phyloP scores from a whole-genome alignment of 2,329 filamentous ascomycete species.

The Cladosporium austrohemisphaericum region DNA sequence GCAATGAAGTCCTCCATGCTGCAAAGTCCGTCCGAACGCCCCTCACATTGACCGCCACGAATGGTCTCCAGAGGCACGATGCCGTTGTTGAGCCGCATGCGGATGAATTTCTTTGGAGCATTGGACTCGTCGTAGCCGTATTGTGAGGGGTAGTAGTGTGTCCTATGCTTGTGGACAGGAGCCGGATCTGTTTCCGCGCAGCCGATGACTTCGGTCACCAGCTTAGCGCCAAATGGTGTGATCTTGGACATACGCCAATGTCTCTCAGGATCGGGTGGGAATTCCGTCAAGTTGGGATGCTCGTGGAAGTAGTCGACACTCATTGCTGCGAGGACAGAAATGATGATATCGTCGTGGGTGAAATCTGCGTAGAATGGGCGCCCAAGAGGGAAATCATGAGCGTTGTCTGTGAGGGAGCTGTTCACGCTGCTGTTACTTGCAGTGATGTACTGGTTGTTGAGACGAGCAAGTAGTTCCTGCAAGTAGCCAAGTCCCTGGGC shows the following conservation, averaged over 20 bases:
- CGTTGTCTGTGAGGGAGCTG: constrained; percentile 46
- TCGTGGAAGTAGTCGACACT: constrained; percentile 54
- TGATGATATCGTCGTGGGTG: constrained; percentile 52
- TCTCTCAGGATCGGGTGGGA: constrained; percentile 42
- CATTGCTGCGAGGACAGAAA: constrained; percentile 50
- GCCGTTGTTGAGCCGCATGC: constrained; percentile 50
- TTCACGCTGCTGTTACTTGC: constrained; percentile 52
- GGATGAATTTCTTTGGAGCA: constrained; percentile 46
- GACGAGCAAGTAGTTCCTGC: constrained; percentile 49
- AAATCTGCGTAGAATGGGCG: constrained; percentile 53
- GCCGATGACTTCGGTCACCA: constrained; percentile 55
- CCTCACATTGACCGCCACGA: constrained; percentile 44
- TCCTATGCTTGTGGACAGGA: constrained; percentile 38
- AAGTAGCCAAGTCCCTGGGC: constrained; percentile 54
- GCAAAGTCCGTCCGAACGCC: constrained; percentile 46
- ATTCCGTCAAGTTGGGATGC: constrained; percentile 41
- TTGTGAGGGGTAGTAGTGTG: constrained; percentile 41
- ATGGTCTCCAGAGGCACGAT: constrained; percentile 48
- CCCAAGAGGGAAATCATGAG: constrained; percentile 44
- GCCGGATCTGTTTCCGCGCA: constrained; percentile 42
- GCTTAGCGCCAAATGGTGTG: constrained; percentile 53
- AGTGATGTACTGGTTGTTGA: constrained; percentile 46
- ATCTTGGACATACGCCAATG: constrained; percentile 50
- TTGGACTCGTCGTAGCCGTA: constrained; percentile 45
- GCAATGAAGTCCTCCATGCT: constrained; percentile 40